phyloP scores from a whole-genome alignment of 2,329 filamentous ascomycete genomes.

The Aspergillus hortae region DNA sequence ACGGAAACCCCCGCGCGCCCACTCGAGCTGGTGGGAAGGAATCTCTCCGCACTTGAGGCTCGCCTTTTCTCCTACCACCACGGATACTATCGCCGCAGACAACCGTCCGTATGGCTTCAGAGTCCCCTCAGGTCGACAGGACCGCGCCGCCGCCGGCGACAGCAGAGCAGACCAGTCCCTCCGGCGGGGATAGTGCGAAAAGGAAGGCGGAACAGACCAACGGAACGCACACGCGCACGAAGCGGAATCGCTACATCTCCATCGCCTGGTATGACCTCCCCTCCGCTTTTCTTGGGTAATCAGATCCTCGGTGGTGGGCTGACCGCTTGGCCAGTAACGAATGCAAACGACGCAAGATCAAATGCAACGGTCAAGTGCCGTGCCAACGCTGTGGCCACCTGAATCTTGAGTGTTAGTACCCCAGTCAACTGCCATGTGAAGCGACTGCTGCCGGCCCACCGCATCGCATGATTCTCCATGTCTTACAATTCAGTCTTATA shows the following conservation, averaged over 20 bases:
- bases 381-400: constrained; percentile 65
- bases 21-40: constrained; percentile 20
- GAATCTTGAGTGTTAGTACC: constrained; percentile 51
- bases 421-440: no score
- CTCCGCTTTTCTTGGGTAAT: constrained; percentile 3
- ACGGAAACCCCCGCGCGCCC: constrained; percentile 26
- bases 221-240: constrained; percentile 53
- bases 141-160: constrained; percentile 19
- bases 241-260: constrained; percentile 65
- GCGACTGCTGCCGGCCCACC: constrained; percentile 1
- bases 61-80: constrained; percentile 11
- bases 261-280: constrained; percentile 56
- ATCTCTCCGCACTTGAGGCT: constrained; percentile 32
- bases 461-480: neutral
- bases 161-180: constrained; percentile 21
- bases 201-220: constrained; percentile 42
- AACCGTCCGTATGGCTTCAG: constrained; percentile 28
- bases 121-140: constrained; percentile 29
- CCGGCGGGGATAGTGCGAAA: constrained; percentile 31
- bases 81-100: constrained; percentile 4
- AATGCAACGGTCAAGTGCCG: constrained; percentile 63
- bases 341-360: constrained; percentile 65
- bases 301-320: constrained; percentile 1
- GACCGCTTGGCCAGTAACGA: constrained; percentile 50
- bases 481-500: constrained; percentile 4